phyloP scores from a whole-genome alignment of 345 rosid genomes.

The Balakata baccata region DNA sequence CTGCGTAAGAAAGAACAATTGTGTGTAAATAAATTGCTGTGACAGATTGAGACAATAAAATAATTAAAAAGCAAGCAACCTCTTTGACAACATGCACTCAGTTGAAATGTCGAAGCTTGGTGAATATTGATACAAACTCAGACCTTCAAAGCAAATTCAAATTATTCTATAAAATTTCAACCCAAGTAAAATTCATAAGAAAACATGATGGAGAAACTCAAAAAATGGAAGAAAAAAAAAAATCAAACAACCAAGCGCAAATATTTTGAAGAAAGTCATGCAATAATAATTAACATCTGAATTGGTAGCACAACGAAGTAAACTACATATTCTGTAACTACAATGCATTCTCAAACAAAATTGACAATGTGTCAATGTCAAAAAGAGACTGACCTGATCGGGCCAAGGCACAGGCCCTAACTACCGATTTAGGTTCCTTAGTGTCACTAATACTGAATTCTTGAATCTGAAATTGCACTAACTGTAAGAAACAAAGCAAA shows the following conservation, averaged over 20 bases:
- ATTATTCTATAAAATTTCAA: too few species aligned
- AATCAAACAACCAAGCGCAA: background rate
- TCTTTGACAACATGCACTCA: background rate
- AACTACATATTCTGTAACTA: background rate
- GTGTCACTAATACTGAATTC: slow-evolving; percentile 10
- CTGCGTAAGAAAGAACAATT: background rate
- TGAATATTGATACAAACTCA: background rate
- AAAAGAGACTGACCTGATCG: slow-evolving; percentile 22
- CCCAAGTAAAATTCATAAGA: background rate
- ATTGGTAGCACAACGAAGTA: background rate
- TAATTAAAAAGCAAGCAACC: background rate
- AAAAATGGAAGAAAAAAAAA: too few species aligned
- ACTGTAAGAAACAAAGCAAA: slow-evolving; percentile 20
- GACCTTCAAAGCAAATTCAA: background rate
- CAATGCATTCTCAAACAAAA: background rate
- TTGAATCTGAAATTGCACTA: background rate
- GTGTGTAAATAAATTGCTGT: background rate
- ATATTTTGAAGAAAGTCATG: background rate
- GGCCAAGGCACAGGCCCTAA: slow-evolving; percentile 9
- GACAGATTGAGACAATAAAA: background rate
- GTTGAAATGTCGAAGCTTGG: background rate
- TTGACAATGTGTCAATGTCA: background rate
- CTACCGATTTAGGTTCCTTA: slow-evolving; percentile 18
- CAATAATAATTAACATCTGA: background rate
- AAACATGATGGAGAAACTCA: too few species aligned